Evolutionary conservation across 495 filamentous ascomycete genomes (phyloP).

Genomic region (Podospora australis): DNA sequence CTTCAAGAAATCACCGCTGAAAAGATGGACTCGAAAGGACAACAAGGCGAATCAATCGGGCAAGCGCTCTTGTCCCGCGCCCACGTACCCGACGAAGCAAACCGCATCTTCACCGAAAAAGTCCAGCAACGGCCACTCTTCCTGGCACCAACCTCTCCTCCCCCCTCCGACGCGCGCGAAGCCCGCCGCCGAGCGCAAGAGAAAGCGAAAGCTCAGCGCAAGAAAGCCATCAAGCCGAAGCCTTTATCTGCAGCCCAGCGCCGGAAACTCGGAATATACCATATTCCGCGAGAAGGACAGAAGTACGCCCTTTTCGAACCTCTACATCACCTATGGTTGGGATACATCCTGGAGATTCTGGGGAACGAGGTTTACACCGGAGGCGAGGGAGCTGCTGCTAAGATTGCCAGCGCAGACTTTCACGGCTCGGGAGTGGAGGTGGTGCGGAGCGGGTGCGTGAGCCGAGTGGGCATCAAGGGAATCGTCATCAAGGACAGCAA

Average conservation of each 20-base stretch:
- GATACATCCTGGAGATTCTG: constrained; percentile 74
- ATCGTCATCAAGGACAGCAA: constrained; percentile 86
- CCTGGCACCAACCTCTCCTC: constrained; percentile 65
- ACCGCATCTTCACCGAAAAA: constrained; percentile 69
- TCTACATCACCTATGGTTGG: constrained; percentile 71
- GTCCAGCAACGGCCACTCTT: constrained; percentile 76
- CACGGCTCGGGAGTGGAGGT: constrained; percentile 85
- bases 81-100: constrained; percentile 62
- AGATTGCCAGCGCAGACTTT: constrained; percentile 76
- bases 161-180: constrained; percentile 56
- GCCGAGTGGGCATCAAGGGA: constrained; percentile 74
- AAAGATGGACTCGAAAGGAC: constrained; percentile 13
- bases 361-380: constrained; percentile 40
- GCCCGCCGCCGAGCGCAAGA: constrained; percentile 51
- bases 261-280: constrained; percentile 62
- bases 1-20: too few relatives aligned
- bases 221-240: constrained; percentile 56
- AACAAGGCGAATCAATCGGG: constrained; percentile 43
- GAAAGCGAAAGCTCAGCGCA: constrained; percentile 51
- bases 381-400: constrained; percentile 46
- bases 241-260: constrained; percentile 79
- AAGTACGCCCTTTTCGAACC: constrained; percentile 73
- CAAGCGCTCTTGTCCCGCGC: constrained; percentile 64
- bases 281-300: constrained; percentile 58
- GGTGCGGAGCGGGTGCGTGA: constrained; percentile 69